Evolutionary conservation across 208 protist species (phyloP), one percentile per base, ranked within the genome.

Genomic region (Porcisia deanei): DNA sequence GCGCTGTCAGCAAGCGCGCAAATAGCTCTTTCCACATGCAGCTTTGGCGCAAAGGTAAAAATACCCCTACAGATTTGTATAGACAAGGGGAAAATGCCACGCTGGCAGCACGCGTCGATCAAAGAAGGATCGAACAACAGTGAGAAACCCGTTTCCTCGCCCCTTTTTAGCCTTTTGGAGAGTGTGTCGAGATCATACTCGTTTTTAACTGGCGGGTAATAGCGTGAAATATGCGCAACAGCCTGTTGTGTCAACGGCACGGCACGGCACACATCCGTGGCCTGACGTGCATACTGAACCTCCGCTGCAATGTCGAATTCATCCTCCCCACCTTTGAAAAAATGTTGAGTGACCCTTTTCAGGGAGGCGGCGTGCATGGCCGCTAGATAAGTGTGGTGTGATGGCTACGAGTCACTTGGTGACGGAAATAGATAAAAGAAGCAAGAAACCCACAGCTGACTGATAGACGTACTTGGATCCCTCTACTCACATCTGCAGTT

Each of bases 21-120:
- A 8, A 97, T 25, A 47, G 73, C 71, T 12, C 91, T 75, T 30
- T 86, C 49, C 18, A 58, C n/a, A 69, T 97, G 93, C 43, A 97
- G 76, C 67, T 97, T 95, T 1, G 90, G 90, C 12, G 79, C 84
- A 73, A 91, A 97, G 0, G 94, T 4, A 72, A 79, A 94, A 58
- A 73, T 47, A n/a, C 70, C 55, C 6, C 45, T 20, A 7, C 73
- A 71, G 2, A 93, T 63, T 41, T 22, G 34, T 22, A 91, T 57
- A 0, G 91, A 59, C 4, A 95, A 25, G 5, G 93, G 93, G 66
- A 97, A 97, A 67, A 97, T 90, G 0, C 93, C 91, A 3, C 85
- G 81, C 30, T 86, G 80, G 64, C 90, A 95, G 54, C 89, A 90
- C 7, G 70, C 88, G 55, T 95, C 91, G 6, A 97, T 73, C 16